phyloP scores from a whole-genome alignment of 2,329 filamentous ascomycete species.

The Cladobotryum mycophilum region DNA sequence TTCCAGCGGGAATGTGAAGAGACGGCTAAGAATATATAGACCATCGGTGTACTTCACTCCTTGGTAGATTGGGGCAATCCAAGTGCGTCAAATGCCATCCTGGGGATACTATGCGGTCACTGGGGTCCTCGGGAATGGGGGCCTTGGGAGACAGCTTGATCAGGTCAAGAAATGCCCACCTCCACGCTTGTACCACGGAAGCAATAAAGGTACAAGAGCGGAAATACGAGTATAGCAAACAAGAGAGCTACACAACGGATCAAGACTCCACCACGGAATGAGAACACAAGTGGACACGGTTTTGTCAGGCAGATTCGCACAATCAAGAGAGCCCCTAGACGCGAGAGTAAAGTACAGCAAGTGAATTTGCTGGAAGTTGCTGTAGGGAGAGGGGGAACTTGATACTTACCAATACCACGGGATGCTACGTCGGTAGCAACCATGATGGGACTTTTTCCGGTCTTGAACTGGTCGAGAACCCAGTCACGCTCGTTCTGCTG shows the following conservation, averaged over 20 bases:
- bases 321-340: conserved; percentile 81
- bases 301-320: conserved; percentile 89
- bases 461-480: conserved; percentile 99
- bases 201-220: conserved; percentile 61
- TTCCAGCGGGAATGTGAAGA: conserved; percentile 49
- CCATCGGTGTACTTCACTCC: conserved; percentile 49
- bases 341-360: conserved; percentile 84
- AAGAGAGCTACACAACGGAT: conserved; percentile 40
- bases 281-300: conserved; percentile 76
- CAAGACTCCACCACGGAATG: conserved; percentile 74
- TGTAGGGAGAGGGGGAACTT: conserved; percentile 35
- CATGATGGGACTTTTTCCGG: conserved; percentile 99
- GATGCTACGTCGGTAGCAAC: conserved; percentile 99
- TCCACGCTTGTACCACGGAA: conserved; percentile 67
- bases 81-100: conserved; percentile 50
- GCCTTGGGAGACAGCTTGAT: conserved; percentile 62
- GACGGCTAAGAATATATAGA: conserved; percentile 45
- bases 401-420: conserved; percentile 99
- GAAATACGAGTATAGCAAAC: conserved; percentile 68
- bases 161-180: conserved; percentile 70
- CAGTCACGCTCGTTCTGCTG: conserved; percentile 99
- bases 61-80: conserved; percentile 53
- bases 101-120: conserved; percentile 42
- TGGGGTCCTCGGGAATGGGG: conserved; percentile 50
- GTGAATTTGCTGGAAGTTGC: conserved; percentile 51